phyloP scores from a whole-genome alignment of 2,329 filamentous ascomycete species.

The Claviceps maximensis region DNA sequence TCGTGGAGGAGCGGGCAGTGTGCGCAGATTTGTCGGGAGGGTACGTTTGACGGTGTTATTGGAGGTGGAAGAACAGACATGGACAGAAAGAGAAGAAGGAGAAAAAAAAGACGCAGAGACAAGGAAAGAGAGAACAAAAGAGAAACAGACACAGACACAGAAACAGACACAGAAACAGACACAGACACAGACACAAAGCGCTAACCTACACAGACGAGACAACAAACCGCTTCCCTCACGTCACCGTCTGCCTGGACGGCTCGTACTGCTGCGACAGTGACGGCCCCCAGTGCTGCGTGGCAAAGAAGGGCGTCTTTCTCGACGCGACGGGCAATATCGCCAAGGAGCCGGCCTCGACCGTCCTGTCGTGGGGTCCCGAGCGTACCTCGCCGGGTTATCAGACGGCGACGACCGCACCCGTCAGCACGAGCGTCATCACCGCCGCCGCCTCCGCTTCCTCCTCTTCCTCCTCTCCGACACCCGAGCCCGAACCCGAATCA shows the following conservation, averaged over 20 bases:
- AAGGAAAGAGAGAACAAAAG: neutral
- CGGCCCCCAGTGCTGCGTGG: neutral
- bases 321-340: constrained; percentile 1
- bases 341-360: neutral
- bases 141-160: neutral
- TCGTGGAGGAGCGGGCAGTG: neutral
- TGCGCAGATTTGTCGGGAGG: neutral
- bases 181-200: neutral
- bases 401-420: neutral
- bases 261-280: constrained; percentile 2
- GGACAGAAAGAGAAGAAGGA: neutral
- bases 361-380: constrained; percentile 1
- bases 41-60: neutral
- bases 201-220: neutral
- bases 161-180: neutral
- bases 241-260: neutral
- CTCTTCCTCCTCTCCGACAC: neutral
- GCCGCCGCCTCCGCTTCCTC: too few species aligned
- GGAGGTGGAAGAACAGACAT: neutral
- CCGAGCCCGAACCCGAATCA: neutral
- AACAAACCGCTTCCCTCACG: neutral
- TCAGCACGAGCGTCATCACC: too few species aligned
- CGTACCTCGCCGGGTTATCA: neutral
- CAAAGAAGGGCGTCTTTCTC: neutral
- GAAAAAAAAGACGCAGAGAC: neutral